phyloP scores from a whole-genome alignment of 352 stramenopile genomes.

The Phytopythium cucurbitacearum region DNA sequence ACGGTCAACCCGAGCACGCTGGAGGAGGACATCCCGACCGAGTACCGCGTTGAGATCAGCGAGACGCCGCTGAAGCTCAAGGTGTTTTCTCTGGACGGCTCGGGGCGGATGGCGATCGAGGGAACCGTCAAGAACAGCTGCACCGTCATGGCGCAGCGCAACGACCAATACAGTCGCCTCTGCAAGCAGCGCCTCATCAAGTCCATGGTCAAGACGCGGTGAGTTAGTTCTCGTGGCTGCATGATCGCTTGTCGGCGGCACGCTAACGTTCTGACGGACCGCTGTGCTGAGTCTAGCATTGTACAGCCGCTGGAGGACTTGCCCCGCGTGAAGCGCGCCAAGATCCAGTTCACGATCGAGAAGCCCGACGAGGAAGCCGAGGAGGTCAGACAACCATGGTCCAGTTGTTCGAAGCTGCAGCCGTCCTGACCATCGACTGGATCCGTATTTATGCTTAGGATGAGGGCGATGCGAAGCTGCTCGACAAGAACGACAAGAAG shows the following conservation, averaged over 20 bases:
- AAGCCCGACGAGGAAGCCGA: slow-evolving; percentile 62
- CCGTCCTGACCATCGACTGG: background rate
- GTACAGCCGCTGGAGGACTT: slow-evolving; percentile 70
- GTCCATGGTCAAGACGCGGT: slow-evolving; percentile 82
- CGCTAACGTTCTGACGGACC: background rate
- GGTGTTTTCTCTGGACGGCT: slow-evolving; percentile 83
- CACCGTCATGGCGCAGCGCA: slow-evolving; percentile 79
- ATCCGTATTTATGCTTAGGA: slow-evolving; percentile 24
- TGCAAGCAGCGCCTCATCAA: slow-evolving; percentile 83
- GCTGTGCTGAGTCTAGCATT: slow-evolving; percentile 33
- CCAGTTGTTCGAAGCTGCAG: background rate
- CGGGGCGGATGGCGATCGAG: slow-evolving; percentile 84
- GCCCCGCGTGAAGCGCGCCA: slow-evolving; percentile 73
- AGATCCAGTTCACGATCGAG: slow-evolving; percentile 82
- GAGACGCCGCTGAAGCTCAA: slow-evolving; percentile 78
- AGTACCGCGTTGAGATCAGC: slow-evolving; percentile 79
- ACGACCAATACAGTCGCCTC: slow-evolving; percentile 83
- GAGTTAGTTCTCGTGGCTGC: background rate
- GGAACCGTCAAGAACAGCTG: slow-evolving; percentile 84
- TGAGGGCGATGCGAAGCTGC: slow-evolving; percentile 42
- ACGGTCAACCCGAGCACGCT: slow-evolving; percentile 75
- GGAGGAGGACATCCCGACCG: slow-evolving; percentile 71
- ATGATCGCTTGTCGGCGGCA: background rate
- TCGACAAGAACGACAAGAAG: slow-evolving; percentile 80
- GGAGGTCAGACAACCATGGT: slow-evolving; percentile 23